A percentile compares a stretch with the other conserved stretches of the same genome.
These are phyloP conservation scores for Saprolegnia diclina DNA, from an alignment of 352 stramenopile genomes.

Conservation along the genomic window DNA sequence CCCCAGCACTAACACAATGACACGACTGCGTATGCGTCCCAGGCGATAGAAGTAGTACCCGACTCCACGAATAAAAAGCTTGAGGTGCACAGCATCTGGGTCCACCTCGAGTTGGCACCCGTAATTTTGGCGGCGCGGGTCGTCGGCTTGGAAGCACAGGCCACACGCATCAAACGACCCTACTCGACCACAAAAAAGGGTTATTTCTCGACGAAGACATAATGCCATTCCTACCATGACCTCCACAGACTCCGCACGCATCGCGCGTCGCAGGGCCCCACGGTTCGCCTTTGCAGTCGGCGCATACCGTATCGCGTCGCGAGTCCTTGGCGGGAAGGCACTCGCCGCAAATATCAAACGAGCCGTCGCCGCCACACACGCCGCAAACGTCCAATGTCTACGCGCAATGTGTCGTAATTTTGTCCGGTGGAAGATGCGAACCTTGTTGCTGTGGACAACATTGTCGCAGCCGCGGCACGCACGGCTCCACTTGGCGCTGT, in stretches of 20 bases:
- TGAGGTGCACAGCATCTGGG: constrained; percentile 31
- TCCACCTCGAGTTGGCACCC: constrained; percentile 34
- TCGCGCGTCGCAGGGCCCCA: constrained; percentile 28
- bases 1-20: background rate
- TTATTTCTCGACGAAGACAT: background rate
- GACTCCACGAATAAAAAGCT: constrained; percentile 30
- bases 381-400: constrained; percentile 32
- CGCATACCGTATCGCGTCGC: constrained; percentile 28
- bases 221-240: constrained; percentile 23
- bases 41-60: too few species aligned
- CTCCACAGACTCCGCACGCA: constrained; percentile 33
- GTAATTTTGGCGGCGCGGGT: constrained; percentile 34
- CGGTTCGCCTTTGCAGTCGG: constrained; percentile 34
- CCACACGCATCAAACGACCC: constrained; percentile 38
- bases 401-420: background rate
- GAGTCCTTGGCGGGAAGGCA: constrained; percentile 31
- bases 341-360: constrained; percentile 32
- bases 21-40: too few species aligned
- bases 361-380: constrained; percentile 33
- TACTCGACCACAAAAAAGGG: too few species aligned
- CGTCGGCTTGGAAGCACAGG: constrained; percentile 33
- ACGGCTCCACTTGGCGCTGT: constrained; percentile 29
- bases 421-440: background rate
- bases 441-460: constrained; percentile 30
- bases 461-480: constrained; percentile 33